Evolutionary conservation across 306 rosid species (phyloP), one percentile per base, ranked within the genome.

Genomic region (Cercis canadensis): DNA sequence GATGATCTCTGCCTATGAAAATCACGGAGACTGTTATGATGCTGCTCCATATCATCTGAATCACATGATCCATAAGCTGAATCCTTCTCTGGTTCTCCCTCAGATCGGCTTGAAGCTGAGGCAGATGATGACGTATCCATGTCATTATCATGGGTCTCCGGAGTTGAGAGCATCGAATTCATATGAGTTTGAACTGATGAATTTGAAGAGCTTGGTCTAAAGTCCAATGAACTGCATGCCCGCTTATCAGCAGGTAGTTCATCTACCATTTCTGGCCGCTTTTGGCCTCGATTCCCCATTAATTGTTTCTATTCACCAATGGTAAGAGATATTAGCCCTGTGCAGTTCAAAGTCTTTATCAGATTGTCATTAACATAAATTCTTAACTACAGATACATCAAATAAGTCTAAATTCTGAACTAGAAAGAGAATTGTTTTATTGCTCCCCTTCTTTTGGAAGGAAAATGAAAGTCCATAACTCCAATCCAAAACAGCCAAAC

Each of bases 71-170:
- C 97, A 69, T 90, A 90, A 51, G 93, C 83, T 4, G 94, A 90
- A 80, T 94, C 96, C 85, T 78, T 89, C 71, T 91, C 97, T 4
- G 70, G 89, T 33, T 94, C 97, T 54, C 92, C 96, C 55, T 94
- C 99, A 0, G 97, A 90, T 41, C 71, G 88, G 68, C 92, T 88
- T 52, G 96, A 88, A 29, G 89, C 92, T 1, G 98, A 92, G 67
- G 91, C 90, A 78, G 96, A 89, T 0, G 96, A 90, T 44, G 97
- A 89, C 69, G 97, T 91, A 40, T 94, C 99, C 96, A 94, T 86
- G 37, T 94, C 96, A 70, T 90, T 83, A 16, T 91, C 97, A 76
- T 78, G 86, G 16, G 71, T 67, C 80, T 89, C 96, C 37, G 53
- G 72, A 24, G 72, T 54, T 13, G 94, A 81, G 54, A 63, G 75